Evolutionary conservation across 2,329 filamentous ascomycete genomes (phyloP).

Genomic region (Alternaria atra): DNA sequence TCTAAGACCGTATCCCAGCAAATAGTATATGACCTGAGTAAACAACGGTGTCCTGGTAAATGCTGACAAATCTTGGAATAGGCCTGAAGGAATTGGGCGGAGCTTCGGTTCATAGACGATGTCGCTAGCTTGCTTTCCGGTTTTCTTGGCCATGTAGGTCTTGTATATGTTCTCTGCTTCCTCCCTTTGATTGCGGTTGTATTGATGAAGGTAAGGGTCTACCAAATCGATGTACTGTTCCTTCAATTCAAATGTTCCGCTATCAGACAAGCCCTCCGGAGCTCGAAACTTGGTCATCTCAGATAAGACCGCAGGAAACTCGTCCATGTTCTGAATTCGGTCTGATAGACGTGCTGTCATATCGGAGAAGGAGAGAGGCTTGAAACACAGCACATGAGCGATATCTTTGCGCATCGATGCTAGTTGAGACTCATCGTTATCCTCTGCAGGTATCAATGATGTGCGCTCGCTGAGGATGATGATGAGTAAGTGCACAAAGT

Average conservation of each 20-base stretch:
- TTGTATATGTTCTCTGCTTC: conserved; percentile 92
- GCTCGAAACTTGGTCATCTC: conserved; percentile 89
- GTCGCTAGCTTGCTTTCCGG: conserved; percentile 79
- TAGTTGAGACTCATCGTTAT: conserved; percentile 71
- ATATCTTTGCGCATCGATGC: conserved; percentile 86
- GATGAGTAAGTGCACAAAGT: conserved; percentile 93
- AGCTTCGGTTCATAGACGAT: conserved; percentile 92
- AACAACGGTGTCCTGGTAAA: conserved; percentile 90
- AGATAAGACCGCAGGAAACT: conserved; percentile 83
- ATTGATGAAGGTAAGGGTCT: conserved; percentile 95
- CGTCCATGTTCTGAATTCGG: conserved; percentile 86
- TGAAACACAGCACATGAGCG: conserved; percentile 93
- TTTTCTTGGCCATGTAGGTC: conserved; percentile 85
- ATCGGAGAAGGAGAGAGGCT: conserved; percentile 93
- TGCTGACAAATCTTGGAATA: conserved; percentile 77
- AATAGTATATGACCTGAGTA: conserved; percentile 88
- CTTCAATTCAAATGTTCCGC: conserved; percentile 92
- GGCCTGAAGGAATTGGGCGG: conserved; percentile 76
- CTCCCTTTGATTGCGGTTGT: conserved; percentile 95
- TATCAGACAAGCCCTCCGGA: conserved; percentile 90
- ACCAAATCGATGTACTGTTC: conserved; percentile 85
- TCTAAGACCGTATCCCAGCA: conserved; percentile 80
- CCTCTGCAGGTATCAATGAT: conserved; percentile 74
- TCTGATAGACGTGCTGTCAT: conserved; percentile 87
- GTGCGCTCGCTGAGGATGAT: conserved; percentile 89